Evolutionary conservation across 2,329 filamentous ascomycete species (phyloP), one percentile per base, ranked within the genome.

Genomic region (Pseudofabraea citricarpa): DNA sequence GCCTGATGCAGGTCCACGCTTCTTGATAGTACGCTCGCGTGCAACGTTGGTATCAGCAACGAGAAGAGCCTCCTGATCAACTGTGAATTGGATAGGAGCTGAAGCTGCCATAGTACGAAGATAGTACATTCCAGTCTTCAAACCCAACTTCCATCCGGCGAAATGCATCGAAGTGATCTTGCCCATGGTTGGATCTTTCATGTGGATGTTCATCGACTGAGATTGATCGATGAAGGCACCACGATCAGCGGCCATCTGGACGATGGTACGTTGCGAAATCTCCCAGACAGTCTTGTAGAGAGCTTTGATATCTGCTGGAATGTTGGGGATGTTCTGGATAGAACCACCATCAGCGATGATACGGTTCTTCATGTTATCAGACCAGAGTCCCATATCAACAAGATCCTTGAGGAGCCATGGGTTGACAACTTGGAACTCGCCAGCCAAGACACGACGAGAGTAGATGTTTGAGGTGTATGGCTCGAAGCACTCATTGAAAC

Each of bases 91-190:
- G 55, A 98, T 98, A 42, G 93, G 93, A 36, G 90, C 90, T 15
- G 90, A 90, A 26, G 93, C 93, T 51, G 93, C 93, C 82, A 95
- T 93, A 37, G 93, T 98, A 60, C 93, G 89, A 57, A 98, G 83
- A 71, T 98, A 98, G 83, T 98, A 98, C 93, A 98, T 97, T 74
- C 93, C 93, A 26, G 93, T 98, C 85, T 98, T 98, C 56, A 98
- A 81, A 61, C 93, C 93, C 54, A 97, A 83, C 78, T 97, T 98
- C 93, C 93, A 98, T 58, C 93, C 93, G 38, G 93, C 81, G 64
- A 98, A 98, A 74, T 98, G 93, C 93, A 98, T 98, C 67, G 86
- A 93, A 47, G 93, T 98, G 67, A 98, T 95, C 79, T 98, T 98
- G 71, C 93, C 93, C 91, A 98, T 97, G 40, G 90, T 95, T 32